phyloP scores from a whole-genome alignment of 192 early-diverging fungal genomes.

The Podochytrium sp. region DNA sequence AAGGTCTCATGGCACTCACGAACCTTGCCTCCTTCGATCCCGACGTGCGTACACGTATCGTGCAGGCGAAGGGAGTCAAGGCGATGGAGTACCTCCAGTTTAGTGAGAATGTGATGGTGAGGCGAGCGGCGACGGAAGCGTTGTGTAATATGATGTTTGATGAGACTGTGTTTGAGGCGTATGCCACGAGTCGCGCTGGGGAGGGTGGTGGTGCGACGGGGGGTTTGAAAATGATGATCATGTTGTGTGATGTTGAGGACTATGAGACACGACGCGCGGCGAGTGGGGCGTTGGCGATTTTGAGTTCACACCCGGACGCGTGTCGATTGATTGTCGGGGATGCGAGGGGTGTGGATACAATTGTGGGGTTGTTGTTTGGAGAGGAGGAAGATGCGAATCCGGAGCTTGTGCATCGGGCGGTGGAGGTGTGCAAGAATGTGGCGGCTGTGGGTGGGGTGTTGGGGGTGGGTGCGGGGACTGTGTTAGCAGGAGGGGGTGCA shows the following conservation, averaged over 20 bases:
- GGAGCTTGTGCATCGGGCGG: conserved; percentile 74
- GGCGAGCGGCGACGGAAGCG: conserved; percentile 67
- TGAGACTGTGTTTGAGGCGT: conserved; percentile 77
- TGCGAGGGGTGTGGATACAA: conserved; percentile 52
- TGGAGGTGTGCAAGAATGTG: conserved; percentile 75
- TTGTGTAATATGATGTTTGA: conserved; percentile 93
- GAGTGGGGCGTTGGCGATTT: conserved; percentile 82
- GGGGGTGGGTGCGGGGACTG: too few relatives aligned
- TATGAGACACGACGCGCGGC: conserved; percentile 81
- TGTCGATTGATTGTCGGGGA: conserved; percentile 62
- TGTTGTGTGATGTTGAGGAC: conserved; percentile 88
- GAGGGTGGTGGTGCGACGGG: conserved; percentile 6
- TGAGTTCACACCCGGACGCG: conserved; percentile 59
- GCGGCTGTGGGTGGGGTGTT: conserved; percentile 52
- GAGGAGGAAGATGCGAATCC: conserved; percentile 42
- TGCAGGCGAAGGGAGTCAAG: conserved; percentile 63
- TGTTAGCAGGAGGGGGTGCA: too few relatives aligned
- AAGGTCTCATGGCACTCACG: conserved; percentile 90
- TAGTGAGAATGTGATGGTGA: conserved; percentile 21
- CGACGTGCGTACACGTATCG: conserved; percentile 65
- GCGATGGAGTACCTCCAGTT: conserved; percentile 70
- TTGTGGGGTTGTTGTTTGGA: conserved; percentile 56
- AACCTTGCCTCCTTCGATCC: conserved; percentile 82
- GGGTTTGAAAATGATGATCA: conserved; percentile 78
- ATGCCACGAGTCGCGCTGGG: conserved; percentile 47